Evolutionary conservation across 441 rosid genomes (phyloP).

Genomic region (Heliophila coronopifolia): DNA sequence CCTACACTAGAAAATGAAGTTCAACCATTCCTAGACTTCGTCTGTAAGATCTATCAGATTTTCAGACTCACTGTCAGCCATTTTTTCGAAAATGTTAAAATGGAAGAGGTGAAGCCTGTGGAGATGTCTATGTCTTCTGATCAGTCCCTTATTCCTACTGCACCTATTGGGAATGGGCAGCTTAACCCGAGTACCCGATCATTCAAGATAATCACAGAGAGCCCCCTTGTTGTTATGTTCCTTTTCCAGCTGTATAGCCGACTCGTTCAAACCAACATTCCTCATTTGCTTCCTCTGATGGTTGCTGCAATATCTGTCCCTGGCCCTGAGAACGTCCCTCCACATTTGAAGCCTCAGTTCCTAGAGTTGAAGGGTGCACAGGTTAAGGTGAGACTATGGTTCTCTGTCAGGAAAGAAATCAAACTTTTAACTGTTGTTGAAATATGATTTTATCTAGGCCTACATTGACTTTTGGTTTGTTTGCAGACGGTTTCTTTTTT

Average conservation of each 20-base stretch:
- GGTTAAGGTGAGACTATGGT: conserved; percentile 63
- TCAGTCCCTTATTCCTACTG: conserved; percentile 57
- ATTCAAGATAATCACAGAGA: conserved; percentile 96
- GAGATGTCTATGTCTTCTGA: conserved; percentile 36
- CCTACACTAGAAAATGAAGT: conserved; percentile 89
- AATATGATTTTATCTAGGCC: conserved; percentile 1
- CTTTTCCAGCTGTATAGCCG: conserved; percentile 90
- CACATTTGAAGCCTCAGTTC: conserved; percentile 78
- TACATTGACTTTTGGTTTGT: conserved; percentile 17
- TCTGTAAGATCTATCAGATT: conserved; percentile 92
- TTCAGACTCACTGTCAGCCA: conserved; percentile 77
- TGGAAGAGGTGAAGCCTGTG: conserved; percentile 34
- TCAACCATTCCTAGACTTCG: conserved; percentile 94
- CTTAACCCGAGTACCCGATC: conserved; percentile 94
- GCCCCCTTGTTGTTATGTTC: conserved; percentile 99
- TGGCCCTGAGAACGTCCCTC: conserved; percentile 89
- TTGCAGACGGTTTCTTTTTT: conserved; percentile 97
- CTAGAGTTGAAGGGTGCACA: conserved; percentile 97
- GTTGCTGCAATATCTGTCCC: conserved; percentile 96
- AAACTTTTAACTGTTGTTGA: not conserved
- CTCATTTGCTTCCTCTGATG: conserved; percentile 89
- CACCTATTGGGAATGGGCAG: conserved; percentile 73
- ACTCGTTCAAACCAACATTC: conserved; percentile 95
- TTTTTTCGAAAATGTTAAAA: conserved; percentile 48
- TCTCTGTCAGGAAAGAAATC: conserved; percentile 4